Evolutionary conservation across 352 stramenopile genomes (phyloP).

Genomic region (Globisporangium parvum): DNA sequence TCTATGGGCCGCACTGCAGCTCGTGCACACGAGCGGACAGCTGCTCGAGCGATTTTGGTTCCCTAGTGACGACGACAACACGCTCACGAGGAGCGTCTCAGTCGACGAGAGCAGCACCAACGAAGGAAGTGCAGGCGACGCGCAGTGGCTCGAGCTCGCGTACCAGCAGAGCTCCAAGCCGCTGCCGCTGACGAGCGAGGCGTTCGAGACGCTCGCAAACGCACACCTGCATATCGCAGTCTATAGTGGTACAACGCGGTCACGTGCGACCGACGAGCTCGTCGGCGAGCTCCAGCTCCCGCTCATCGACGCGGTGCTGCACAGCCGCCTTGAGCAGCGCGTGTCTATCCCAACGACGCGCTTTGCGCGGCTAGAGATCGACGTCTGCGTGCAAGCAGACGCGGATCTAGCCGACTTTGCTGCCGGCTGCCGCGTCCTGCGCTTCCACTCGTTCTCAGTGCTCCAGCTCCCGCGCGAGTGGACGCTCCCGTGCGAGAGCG

Average conservation of each 20-base stretch:
- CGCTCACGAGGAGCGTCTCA: slow-evolving; percentile 32
- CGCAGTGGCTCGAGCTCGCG: slow-evolving; percentile 8
- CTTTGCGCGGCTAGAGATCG: slow-evolving; percentile 21
- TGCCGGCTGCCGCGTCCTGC: slow-evolving; percentile 33
- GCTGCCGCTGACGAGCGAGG: slow-evolving; percentile 24
- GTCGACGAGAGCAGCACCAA: slow-evolving; percentile 2
- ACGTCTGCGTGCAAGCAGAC: slow-evolving; percentile 36
- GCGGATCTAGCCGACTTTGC: slow-evolving; percentile 43
- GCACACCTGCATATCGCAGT: slow-evolving; percentile 35
- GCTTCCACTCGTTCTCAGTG: slow-evolving; percentile 28
- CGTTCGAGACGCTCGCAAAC: slow-evolving; percentile 32
- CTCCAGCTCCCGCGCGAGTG: slow-evolving; percentile 41
- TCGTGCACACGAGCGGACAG: slow-evolving; percentile 21
- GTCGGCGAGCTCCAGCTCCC: slow-evolving; percentile 31
- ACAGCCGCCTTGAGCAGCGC: slow-evolving; percentile 13
- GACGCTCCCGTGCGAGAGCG: slow-evolving; percentile 28
- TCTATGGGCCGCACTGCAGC: slow-evolving; percentile 37
- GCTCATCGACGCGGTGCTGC: slow-evolving; percentile 27
- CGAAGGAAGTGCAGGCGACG: not conserved
- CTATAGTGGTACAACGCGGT: slow-evolving; percentile 26
- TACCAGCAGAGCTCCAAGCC: slow-evolving; percentile 51
- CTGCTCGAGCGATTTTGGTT: slow-evolving; percentile 50
- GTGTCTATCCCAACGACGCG: slow-evolving; percentile 11
- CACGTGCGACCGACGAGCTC: slow-evolving; percentile 24
- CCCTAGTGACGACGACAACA: slow-evolving; percentile 38